These are phyloP conservation scores for Eucalyptus tenuipes DNA, from an alignment of 345 rosid species.

Conservation along the genomic window DNA sequence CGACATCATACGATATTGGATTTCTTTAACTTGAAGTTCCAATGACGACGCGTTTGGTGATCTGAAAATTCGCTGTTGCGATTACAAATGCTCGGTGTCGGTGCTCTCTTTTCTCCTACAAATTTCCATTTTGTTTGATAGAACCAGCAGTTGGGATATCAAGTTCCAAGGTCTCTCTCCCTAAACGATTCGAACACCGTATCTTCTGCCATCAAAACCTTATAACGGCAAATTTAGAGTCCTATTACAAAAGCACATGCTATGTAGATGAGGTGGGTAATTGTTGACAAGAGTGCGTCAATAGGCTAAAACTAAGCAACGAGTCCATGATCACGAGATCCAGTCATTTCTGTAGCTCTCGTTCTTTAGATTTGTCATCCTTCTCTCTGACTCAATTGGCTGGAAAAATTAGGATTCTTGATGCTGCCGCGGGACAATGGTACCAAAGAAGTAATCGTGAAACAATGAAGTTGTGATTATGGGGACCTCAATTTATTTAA, in stretches of 20 bases:
- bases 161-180: not conserved
- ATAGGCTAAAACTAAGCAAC: not conserved
- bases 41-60: accelerated
- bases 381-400: not conserved
- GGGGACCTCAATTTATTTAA: not conserved
- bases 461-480: too few species aligned
- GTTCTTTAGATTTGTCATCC: not conserved
- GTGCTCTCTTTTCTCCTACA: not conserved
- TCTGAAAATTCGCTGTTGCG: not conserved
- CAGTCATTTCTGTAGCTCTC: not conserved
- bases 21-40: not conserved
- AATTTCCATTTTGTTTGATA: not conserved
- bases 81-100: not conserved
- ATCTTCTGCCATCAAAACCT: not conserved
- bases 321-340: not conserved
- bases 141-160: not conserved
- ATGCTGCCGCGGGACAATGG: not conserved
- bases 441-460: not conserved
- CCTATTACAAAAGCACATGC: not conserved
- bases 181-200: not conserved
- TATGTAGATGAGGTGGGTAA: not conserved
- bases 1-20: not conserved
- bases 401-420: not conserved
- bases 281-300: not conserved
- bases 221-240: not conserved